A percentile compares a stretch with the other conserved stretches of the same genome.
Conservation (phyloP, 139 green algal genomes). For the Zygnema circumcarinatum region DNA sequence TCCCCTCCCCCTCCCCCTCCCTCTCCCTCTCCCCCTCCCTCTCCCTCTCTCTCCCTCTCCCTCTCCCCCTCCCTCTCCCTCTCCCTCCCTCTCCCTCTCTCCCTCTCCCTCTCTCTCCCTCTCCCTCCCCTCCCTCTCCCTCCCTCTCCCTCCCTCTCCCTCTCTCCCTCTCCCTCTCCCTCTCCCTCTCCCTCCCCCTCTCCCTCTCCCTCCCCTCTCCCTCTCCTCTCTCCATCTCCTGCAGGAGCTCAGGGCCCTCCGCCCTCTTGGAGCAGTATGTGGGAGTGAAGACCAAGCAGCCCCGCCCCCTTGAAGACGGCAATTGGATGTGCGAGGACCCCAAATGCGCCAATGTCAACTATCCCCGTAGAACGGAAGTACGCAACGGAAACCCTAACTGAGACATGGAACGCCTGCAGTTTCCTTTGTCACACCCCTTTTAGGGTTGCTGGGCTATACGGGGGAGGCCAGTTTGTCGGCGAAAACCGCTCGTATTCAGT, state of each 20-base stretch:
- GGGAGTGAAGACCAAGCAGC: constrained; percentile 21
- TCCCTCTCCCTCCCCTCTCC: not conserved
- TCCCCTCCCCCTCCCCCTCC: not conserved
- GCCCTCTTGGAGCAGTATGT: not conserved
- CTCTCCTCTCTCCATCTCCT: not conserved
- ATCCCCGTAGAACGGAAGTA: constrained; percentile 45
- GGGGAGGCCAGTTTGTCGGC: too few species aligned
- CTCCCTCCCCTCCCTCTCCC: not conserved
- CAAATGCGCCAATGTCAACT: constrained; percentile 45
- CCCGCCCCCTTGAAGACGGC: constrained; percentile 42
- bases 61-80: not conserved
- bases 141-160: not conserved
- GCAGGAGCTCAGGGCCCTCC: not conserved
- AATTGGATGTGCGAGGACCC: constrained; percentile 55
- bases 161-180: not conserved
- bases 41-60: not conserved
- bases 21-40: not conserved
- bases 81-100: not conserved
- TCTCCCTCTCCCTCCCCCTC: not conserved
- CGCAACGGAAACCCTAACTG: not conserved
- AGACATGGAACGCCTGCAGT: not conserved
- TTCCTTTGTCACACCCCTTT: not conserved
- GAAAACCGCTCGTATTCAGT: too few species aligned
- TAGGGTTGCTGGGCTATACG: too few species aligned
- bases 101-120: not conserved